Conservation (phyloP, 768 basidiomycete genomes). For the Holtermannia corniformis region DNA sequence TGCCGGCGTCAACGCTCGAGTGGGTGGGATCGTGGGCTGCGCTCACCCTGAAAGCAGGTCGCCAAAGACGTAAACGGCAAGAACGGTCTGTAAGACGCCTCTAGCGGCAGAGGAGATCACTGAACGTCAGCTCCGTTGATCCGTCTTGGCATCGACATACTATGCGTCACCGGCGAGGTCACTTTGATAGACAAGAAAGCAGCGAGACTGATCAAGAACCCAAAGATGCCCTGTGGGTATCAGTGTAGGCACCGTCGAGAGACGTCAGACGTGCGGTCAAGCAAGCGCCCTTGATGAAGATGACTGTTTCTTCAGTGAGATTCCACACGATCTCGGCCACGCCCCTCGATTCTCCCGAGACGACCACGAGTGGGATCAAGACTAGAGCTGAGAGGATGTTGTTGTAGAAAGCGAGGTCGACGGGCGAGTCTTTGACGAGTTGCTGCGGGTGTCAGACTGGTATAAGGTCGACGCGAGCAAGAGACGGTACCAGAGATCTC, state of each 20-base stretch:
- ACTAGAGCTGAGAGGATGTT: conserved; percentile 69
- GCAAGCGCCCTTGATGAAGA: conserved; percentile 66
- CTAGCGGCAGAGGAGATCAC: conserved; percentile 65
- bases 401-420: conserved; percentile 83
- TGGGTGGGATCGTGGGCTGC: neutral
- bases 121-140: conserved; percentile 1
- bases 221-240: conserved; percentile 39
- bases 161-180: conserved; percentile 94
- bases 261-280: conserved; percentile 57
- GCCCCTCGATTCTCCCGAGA: conserved; percentile 65
- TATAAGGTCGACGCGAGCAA: neutral
- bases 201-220: conserved; percentile 91
- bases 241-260: neutral
- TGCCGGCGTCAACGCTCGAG: conserved; percentile 1
- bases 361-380: conserved; percentile 60
- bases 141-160: conserved; percentile 10
- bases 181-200: conserved; percentile 91
- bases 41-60: conserved; percentile 72
- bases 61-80: conserved; percentile 69
- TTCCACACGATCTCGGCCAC: conserved; percentile 56
- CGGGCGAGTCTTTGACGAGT: conserved; percentile 70
- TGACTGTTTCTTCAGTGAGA: conserved; percentile 44
- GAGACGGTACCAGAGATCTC: conserved; percentile 50
- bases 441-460: neutral
- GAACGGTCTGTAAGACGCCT: conserved; percentile 79